A percentile compares a stretch with the other conserved stretches of the same genome.
phyloP scores from a whole-genome alignment of 2,329 filamentous ascomycete genomes.

The Alternaria conjuncta region DNA sequence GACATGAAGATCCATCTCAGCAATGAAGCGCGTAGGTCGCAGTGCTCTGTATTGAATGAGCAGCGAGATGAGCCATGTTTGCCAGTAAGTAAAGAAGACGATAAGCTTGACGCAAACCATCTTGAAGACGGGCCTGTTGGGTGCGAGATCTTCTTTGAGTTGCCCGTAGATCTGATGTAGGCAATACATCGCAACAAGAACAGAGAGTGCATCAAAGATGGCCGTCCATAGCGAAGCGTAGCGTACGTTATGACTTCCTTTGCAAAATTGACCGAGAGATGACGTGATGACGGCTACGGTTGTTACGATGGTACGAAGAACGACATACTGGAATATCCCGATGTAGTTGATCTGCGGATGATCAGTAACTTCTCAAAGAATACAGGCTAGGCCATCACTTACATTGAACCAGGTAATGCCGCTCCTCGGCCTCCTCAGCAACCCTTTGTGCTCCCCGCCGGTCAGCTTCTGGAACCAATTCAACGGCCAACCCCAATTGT shows the following conservation, averaged over 20 bases:
- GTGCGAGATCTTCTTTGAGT: slow-evolving; percentile 69
- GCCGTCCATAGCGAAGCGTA: slow-evolving; percentile 88
- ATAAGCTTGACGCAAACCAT: slow-evolving; percentile 87
- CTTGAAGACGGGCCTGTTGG: slow-evolving; percentile 78
- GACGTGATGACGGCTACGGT: slow-evolving; percentile 77
- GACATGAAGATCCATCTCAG: slow-evolving; percentile 78
- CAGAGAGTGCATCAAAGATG: slow-evolving; percentile 72
- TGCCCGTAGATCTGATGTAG: slow-evolving; percentile 87
- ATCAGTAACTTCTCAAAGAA: slow-evolving; percentile 24
- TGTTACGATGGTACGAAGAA: slow-evolving; percentile 80
- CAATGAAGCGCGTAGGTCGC: slow-evolving; percentile 66
- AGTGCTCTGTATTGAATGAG: slow-evolving; percentile 66
- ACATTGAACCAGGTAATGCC: slow-evolving; percentile 90
- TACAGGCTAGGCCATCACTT: slow-evolving; percentile 15
- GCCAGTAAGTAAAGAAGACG: slow-evolving; percentile 92
- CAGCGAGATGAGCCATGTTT: slow-evolving; percentile 60
- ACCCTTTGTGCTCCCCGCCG: slow-evolving; percentile 69
- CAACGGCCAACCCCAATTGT: slow-evolving; percentile 77
- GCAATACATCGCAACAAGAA: slow-evolving; percentile 87
- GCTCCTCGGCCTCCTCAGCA: slow-evolving; percentile 76
- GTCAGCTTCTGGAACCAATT: slow-evolving; percentile 74
- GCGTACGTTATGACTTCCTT: slow-evolving; percentile 75
- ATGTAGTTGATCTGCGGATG: slow-evolving; percentile 71
- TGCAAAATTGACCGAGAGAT: slow-evolving; percentile 74
- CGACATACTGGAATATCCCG: slow-evolving; percentile 84